A percentile compares a stretch with the other conserved stretches of the same genome.
phyloP scores from a whole-genome alignment of 805 yeast species.

The Hermanozyma aechmeae region DNA sequence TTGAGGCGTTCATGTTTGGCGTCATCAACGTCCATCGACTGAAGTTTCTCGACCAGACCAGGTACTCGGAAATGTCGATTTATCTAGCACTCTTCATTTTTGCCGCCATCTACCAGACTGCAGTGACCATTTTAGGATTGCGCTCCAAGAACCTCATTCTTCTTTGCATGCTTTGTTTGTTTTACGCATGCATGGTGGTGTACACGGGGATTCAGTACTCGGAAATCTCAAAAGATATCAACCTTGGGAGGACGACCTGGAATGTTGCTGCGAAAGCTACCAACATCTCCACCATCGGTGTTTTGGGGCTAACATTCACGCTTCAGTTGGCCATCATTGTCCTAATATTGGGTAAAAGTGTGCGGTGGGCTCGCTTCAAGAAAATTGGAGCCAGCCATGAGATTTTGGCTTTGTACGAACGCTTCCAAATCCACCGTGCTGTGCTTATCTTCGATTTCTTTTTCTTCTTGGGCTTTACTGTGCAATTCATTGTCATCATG shows the following conservation, averaged over 20 bases:
- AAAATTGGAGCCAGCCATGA: slow-evolving; percentile 38
- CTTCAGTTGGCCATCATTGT: slow-evolving; percentile 19
- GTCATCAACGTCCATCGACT: slow-evolving; percentile 25
- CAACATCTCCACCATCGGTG: slow-evolving; percentile 34
- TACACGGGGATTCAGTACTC: slow-evolving; percentile 39
- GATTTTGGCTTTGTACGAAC: slow-evolving; percentile 24
- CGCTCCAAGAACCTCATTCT: slow-evolving; percentile 29
- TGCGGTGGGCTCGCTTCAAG: slow-evolving; percentile 40
- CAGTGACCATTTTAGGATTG: slow-evolving; percentile 29
- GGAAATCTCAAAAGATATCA: slow-evolving; percentile 23
- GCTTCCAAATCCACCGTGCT: slow-evolving; percentile 32
- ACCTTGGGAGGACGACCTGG: slow-evolving; percentile 14
- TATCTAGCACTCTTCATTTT: slow-evolving; percentile 40
- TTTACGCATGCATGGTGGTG: slow-evolving; percentile 33
- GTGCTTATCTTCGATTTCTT: slow-evolving; percentile 33
- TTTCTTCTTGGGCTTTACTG: slow-evolving; percentile 41
- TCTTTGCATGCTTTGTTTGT: slow-evolving; percentile 27
- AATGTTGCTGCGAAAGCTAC: slow-evolving; percentile 24
- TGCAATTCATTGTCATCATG: slow-evolving; percentile 40
- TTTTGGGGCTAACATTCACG: slow-evolving; percentile 27
- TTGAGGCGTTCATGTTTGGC: slow-evolving; percentile 32
- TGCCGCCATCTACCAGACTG: slow-evolving; percentile 33
- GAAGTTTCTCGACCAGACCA: slow-evolving; percentile 7
- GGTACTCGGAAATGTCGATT: slow-evolving; percentile 25
- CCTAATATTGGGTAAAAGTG: slow-evolving; percentile 25